Base-by-base conservation (phyloP, 306 rosid species). In the Cercis canadensis region DNA sequence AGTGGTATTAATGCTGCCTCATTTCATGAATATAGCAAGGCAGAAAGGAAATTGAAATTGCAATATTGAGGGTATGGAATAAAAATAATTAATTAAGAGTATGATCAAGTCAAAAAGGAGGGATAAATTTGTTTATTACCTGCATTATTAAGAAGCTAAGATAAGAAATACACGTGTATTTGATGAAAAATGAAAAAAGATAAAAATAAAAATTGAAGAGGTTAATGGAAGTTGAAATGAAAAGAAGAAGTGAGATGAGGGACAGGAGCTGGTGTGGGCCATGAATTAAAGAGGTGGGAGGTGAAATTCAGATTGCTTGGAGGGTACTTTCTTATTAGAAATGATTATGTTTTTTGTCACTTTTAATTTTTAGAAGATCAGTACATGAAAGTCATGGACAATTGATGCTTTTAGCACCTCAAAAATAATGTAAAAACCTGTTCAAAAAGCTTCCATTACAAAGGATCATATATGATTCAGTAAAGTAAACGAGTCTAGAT, bases 331-430 rank as follows among this genome's bases (percentile, higher is more conserved):
- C 88, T 73, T 34, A 44, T 37, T 53, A 9, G 75, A 81, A 65
- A 83, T 86, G 81, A 86, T 86, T 61, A 72, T 83, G 88, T 83
- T 83, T 47, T 83, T 44, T 55, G 36, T 69, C 50, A 45, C 84
- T 75, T 62, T 85, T 70, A 37, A 31, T 78, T 17, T 74, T 78
- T 40, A 31, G 61, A 75, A 72, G 62, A 75, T 75, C 49, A 57
- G 57, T 46, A 51, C 57, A 71, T 72, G 57, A 81, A 81, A 81
- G 66, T 78, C 82, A 77, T 81, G 55, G 51, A 59, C 51, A 75
- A 37, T 78, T 51, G 54, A 58, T 81, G 45, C 63, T 69, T 57
- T 73, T 84, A 61, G 24, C 71, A 61, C 79, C 83, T 53, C 33
- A 8, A 32, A 53, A 2, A 34, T 55, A 44, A 69, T 18, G 39